These are phyloP conservation scores for Entophlyctis luteolus DNA, from an alignment of 192 early-diverging fungal species.

Conservation along the genomic window DNA sequence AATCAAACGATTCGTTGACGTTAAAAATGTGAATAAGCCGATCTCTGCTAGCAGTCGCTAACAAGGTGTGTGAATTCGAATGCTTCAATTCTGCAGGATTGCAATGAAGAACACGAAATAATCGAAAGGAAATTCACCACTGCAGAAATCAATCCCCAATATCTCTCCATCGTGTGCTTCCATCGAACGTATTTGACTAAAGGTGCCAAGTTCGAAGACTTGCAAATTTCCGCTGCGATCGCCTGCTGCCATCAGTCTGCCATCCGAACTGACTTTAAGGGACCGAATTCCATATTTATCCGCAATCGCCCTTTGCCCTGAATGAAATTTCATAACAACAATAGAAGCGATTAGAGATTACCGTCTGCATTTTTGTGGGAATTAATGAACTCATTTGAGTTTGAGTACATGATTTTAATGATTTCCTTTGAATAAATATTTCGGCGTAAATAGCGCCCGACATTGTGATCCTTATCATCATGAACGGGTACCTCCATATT, in stretches of 20 bases:
- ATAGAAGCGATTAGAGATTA: not conserved
- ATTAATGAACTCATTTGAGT: constrained; percentile 36
- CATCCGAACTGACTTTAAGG: constrained; percentile 61
- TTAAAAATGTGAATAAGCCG: constrained; percentile 75
- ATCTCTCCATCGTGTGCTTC: constrained; percentile 80
- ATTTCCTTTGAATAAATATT: constrained; percentile 63
- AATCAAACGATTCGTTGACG: constrained; percentile 43
- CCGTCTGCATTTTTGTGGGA: not conserved
- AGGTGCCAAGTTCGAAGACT: constrained; percentile 57
- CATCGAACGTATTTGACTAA: constrained; percentile 58
- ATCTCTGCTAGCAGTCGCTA: constrained; percentile 75
- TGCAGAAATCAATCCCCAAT: constrained; percentile 67
- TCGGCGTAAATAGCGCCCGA: constrained; percentile 33
- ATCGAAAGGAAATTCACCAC: constrained; percentile 18
- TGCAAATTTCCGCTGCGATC: constrained; percentile 69
- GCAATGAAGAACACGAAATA: too few relatives aligned
- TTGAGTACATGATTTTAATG: constrained; percentile 56
- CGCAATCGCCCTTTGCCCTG: not conserved
- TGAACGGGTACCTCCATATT: constrained; percentile 49
- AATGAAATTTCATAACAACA: not conserved
- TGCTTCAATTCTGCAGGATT: too few relatives aligned
- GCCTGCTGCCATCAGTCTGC: constrained; percentile 64
- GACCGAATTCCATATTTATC: constrained; percentile 65
- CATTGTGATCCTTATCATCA: not conserved
- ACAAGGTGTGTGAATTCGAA: constrained; percentile 30